phyloP scores from a whole-genome alignment of 2,329 filamentous ascomycete species.

The Pseudogymnoascus sp. region DNA sequence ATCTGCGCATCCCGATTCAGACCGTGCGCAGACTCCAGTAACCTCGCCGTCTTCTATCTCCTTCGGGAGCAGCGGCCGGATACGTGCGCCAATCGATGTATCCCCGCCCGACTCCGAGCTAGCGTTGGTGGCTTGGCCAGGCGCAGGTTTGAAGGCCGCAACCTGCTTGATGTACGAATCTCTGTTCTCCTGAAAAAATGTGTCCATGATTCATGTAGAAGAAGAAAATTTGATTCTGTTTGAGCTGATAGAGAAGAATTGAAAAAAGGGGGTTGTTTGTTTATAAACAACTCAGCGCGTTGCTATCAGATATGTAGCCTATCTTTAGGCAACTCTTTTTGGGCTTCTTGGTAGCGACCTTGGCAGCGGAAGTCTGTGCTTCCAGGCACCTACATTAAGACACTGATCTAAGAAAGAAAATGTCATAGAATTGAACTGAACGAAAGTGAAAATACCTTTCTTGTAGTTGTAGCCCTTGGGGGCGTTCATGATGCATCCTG shows the following conservation, averaged over 20 bases:
- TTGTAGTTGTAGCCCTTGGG: not conserved
- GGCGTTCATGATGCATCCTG: not conserved
- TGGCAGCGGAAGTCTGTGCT: not conserved
- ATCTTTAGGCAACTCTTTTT: not conserved
- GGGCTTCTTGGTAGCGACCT: not conserved
- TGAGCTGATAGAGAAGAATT: not conserved
- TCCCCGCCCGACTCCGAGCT: not conserved
- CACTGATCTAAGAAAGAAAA: not conserved
- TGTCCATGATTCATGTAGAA: not conserved
- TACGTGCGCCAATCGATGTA: constrained; percentile 6
- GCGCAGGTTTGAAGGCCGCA: not conserved
- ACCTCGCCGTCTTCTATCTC: constrained; percentile 2
- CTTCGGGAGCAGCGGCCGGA: constrained; percentile 6
- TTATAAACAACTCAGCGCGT: not conserved
- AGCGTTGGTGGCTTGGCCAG: not conserved
- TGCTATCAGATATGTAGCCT: not conserved
- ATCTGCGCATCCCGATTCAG: not conserved
- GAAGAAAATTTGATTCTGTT: not conserved
- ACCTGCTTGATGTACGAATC: not conserved
- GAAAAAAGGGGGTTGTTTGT: not conserved
- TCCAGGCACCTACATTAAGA: not conserved
- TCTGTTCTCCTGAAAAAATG: constrained; percentile 1
- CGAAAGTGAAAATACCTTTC: not conserved
- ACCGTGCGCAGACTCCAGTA: not conserved
- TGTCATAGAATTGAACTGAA: not conserved